Conservation (phyloP, 1,284 basidiomycete species). For the Pascua sp. region DNA sequence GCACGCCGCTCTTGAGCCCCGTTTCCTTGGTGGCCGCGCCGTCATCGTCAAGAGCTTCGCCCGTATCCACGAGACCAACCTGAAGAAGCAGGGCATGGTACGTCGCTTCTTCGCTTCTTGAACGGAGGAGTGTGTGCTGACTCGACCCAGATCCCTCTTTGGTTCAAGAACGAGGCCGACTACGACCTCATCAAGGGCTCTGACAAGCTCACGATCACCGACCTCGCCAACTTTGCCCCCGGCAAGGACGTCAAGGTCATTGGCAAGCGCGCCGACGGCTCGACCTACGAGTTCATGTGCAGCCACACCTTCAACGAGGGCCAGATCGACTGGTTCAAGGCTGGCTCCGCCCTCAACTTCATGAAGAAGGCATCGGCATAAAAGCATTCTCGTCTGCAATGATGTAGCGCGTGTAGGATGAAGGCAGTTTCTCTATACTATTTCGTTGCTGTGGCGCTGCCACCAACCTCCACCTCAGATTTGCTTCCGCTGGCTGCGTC, state of each 20-base stretch:
- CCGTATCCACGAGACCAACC: conserved; percentile 93
- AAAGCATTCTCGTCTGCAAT: background rate
- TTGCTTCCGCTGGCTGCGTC: no score
- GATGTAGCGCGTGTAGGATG: no score
- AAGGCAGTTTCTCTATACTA: no score
- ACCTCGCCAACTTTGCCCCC: conserved; percentile 75
- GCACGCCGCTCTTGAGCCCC: conserved; percentile 95
- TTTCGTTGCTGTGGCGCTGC: no score
- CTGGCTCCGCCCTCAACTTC: conserved; percentile 14
- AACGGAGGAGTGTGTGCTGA: conserved; percentile 56
- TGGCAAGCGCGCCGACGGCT: conserved; percentile 77
- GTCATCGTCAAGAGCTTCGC: conserved; percentile 95
- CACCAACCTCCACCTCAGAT: no score
- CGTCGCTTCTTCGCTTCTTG: conserved; percentile 55
- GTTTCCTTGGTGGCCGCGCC: conserved; percentile 91
- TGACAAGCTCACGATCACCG: conserved; percentile 80
- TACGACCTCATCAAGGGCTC: conserved; percentile 82
- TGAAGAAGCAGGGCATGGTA: conserved; percentile 63
- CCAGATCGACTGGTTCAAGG: conserved; percentile 90
- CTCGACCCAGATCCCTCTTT: conserved; percentile 60
- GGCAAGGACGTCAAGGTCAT: conserved; percentile 81
- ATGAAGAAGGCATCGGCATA: conserved; percentile 3
- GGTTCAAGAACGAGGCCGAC: conserved; percentile 80
- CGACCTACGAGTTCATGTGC: conserved; percentile 58
- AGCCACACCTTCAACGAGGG: conserved; percentile 55